These are phyloP conservation scores for Zoysia japonica DNA, from an alignment of 176 grass and related monocot species.

Conservation along the genomic window DNA sequence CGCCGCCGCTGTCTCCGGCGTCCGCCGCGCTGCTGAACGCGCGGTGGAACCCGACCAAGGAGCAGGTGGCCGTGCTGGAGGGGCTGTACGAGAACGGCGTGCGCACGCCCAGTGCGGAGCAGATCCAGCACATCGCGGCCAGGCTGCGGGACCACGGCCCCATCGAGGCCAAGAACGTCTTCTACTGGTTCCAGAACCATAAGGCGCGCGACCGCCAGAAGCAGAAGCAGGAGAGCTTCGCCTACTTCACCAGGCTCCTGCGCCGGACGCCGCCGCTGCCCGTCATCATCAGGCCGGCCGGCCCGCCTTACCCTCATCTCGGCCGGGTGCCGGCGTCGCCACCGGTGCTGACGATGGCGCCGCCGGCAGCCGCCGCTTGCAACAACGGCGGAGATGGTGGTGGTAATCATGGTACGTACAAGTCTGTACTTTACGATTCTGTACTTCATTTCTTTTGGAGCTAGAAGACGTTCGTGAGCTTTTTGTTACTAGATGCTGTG, in stretches of 20 bases:
- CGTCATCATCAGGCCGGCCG: background rate
- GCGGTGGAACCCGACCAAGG: constrained; percentile 83
- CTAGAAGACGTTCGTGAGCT: background rate
- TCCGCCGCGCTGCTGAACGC: constrained; percentile 23
- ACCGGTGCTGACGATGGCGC: background rate
- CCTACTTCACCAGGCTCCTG: constrained; percentile 66
- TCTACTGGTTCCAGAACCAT: constrained; percentile 99
- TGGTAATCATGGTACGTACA: background rate
- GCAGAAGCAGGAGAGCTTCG: constrained; percentile 76
- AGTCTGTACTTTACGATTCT: background rate
- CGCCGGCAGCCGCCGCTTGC: background rate
- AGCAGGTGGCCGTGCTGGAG: constrained; percentile 77
- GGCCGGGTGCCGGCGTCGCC: background rate
- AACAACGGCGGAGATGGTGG: background rate
- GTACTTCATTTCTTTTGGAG: background rate
- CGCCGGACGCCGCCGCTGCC: constrained; percentile 47
- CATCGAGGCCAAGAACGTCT: constrained; percentile 93
- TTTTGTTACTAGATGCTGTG: background rate
- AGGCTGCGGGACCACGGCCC: constrained; percentile 63
- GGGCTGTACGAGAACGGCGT: constrained; percentile 71
- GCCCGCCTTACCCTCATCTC: background rate
- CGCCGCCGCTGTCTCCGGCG: constrained; percentile 30
- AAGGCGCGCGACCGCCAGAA: constrained; percentile 77
- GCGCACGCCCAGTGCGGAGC: constrained; percentile 63
- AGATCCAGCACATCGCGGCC: constrained; percentile 78